Evolutionary conservation across 2,329 filamentous ascomycete genomes (phyloP), one percentile per base, ranked within the genome.

Genomic region (Xylariaceae sp.): DNA sequence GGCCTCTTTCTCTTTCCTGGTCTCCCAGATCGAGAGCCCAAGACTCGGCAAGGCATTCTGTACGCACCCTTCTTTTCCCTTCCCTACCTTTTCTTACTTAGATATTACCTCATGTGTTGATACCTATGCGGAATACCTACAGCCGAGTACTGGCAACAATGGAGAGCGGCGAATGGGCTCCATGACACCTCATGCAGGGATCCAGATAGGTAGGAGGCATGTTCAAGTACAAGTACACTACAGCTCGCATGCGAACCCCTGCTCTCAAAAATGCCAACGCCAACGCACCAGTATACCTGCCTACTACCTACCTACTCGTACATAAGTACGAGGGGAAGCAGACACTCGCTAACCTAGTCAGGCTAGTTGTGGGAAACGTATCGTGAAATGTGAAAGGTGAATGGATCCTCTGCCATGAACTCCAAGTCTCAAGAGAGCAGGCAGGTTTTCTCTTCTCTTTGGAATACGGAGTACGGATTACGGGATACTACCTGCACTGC

Each of bases 191-290:
- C 52, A 55, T 48, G 55, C 56, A 63, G 56, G 61, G 61, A 63
- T 62, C 53, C 53, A 62, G 44, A 53, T 52, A 53, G 42, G 49
- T n/a, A 50, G 48, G 48, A 30, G 23, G 23, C 23, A 30, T 30
- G 23, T 30, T 30, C 15, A 51, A 34, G 44, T 39, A 37, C 47
- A 44, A 35, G 45, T 50, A 53, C 48, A 52, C 17, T 55, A 47
- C 55, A 56, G 54, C 54, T 59, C 48, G 59, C 59, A 61, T 59
- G 61, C 61, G 49, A 61, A 61, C 59, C 59, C 61, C 59, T 63
- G 61, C 55, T 55, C 54, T 11, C 51, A 52, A n/a, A 47, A 17
- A 61, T 56, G 53, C 59, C 57, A 61, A 57, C 59, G 53, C 58
- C 61, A 57, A 47, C 53, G 42, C 56, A 59, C 51, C 35, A 53